A percentile compares a stretch with the other conserved stretches of the same genome.
These are phyloP conservation scores for Exophiala spinifera DNA, from an alignment of 2,329 filamentous ascomycete species.

Conservation along the genomic window DNA sequence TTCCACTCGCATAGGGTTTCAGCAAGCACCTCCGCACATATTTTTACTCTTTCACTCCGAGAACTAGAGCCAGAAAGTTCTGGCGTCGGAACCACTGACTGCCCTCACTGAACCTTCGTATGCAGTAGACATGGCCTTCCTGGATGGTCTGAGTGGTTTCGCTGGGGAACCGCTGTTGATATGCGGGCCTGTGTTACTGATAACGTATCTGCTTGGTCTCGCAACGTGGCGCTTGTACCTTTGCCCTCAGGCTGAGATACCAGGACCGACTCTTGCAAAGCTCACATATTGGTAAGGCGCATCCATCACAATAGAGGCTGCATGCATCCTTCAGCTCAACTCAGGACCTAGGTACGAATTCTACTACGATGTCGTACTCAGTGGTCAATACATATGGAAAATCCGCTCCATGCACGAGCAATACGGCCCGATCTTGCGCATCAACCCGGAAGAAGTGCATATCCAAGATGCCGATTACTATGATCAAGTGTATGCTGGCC, in stretches of 20 bases:
- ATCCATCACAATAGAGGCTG: slow-evolving; percentile 22
- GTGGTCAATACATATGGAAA: slow-evolving; percentile 35
- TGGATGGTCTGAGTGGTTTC: not conserved
- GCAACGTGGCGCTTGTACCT: slow-evolving; percentile 31
- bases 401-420: slow-evolving; percentile 35
- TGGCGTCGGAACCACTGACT: not conserved
- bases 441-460: slow-evolving; percentile 35
- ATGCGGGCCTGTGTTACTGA: slow-evolving; percentile 1
- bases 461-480: slow-evolving; percentile 35
- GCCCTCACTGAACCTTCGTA: not conserved
- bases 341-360: slow-evolving; percentile 29
- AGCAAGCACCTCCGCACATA: too few relatives aligned
- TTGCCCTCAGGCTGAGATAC: slow-evolving; percentile 31
- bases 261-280: slow-evolving; percentile 27
- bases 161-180: not conserved
- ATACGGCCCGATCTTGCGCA: slow-evolving; percentile 37
- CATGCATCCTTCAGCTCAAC: slow-evolving; percentile 15
- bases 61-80: too few relatives aligned
- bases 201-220: slow-evolving; percentile 12
- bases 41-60: too few relatives aligned
- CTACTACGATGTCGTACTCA: slow-evolving; percentile 35
- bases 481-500: slow-evolving; percentile 31
- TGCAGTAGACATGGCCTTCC: not conserved
- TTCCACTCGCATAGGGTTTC: too few relatives aligned
- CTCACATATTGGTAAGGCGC: slow-evolving; percentile 15